These are phyloP conservation scores for Trichothecium roseum DNA, from an alignment of 2,329 filamentous ascomycete genomes.

Conservation along the genomic window DNA sequence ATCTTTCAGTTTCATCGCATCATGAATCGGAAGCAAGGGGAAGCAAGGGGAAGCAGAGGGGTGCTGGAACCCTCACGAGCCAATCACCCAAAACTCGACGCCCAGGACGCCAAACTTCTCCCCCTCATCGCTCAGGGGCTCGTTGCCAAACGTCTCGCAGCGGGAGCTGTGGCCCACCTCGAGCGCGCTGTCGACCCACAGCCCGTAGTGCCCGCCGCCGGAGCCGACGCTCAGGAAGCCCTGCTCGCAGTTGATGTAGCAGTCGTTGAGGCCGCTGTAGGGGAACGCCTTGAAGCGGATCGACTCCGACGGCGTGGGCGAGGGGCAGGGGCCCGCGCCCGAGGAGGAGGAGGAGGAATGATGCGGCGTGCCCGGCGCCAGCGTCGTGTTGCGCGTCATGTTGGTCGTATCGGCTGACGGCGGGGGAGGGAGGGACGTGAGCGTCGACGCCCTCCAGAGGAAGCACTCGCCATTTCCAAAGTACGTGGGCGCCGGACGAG, in stretches of 20 bases:
- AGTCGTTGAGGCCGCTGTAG: conserved; percentile 92
- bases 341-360: conserved; percentile 16
- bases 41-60: conserved; percentile 1
- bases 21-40: conserved; percentile 1
- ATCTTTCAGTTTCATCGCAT: too few relatives aligned
- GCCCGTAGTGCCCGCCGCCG: conserved; percentile 78
- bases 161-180: conserved; percentile 73
- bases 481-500: conserved; percentile 72
- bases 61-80: conserved; percentile 31
- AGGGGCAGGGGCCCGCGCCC: conserved; percentile 14
- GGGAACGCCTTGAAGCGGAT: conserved; percentile 97
- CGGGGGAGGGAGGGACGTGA: conserved; percentile 42
- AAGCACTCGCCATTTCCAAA: conserved; percentile 96
- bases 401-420: conserved; percentile 41
- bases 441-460: conserved; percentile 49
- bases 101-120: conserved; percentile 85
- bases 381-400: conserved; percentile 29
- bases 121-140: conserved; percentile 84
- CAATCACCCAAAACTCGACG: conserved; percentile 89
- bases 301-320: conserved; percentile 51
- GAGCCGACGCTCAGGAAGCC: conserved; percentile 80
- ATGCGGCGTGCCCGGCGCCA: too few relatives aligned
- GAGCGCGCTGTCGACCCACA: conserved; percentile 85
- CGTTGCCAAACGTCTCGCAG: conserved; percentile 91
- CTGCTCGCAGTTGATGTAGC: conserved; percentile 86